phyloP scores from a whole-genome alignment of 257 asterid genomes.

The Coffea eugenioides region DNA sequence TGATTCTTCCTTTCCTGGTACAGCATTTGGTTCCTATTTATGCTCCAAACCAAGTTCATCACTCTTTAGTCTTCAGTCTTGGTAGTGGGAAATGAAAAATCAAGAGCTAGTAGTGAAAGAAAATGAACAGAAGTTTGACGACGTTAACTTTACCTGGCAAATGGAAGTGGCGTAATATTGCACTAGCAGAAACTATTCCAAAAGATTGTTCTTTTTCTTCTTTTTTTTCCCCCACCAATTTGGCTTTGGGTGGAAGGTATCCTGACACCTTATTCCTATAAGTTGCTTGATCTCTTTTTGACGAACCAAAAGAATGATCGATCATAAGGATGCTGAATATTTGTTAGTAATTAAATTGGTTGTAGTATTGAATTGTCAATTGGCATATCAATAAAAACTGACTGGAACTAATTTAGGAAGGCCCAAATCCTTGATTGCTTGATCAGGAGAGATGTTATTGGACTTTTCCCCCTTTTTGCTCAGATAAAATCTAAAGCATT shows the following conservation, averaged over 20 bases:
- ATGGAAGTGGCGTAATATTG: background rate
- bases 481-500: background rate
- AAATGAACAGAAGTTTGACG: background rate
- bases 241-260: background rate
- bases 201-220: background rate
- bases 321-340: background rate
- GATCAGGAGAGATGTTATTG: background rate
- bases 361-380: background rate
- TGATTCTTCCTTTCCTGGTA: background rate
- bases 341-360: background rate
- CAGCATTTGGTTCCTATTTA: background rate
- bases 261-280: background rate
- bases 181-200: background rate
- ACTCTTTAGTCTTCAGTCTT: background rate
- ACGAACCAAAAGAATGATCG: background rate
- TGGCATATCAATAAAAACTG: background rate
- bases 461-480: background rate
- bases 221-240: background rate
- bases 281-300: background rate
- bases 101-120: background rate
- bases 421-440: background rate
- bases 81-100: background rate
- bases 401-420: background rate
- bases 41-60: background rate
- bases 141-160: background rate